Percentiles rank a stretch among this genome's conserved stretches.
Evolutionary conservation across 73 alveolate genomes (phyloP).

Genomic region (Halteria grandinella): DNA sequence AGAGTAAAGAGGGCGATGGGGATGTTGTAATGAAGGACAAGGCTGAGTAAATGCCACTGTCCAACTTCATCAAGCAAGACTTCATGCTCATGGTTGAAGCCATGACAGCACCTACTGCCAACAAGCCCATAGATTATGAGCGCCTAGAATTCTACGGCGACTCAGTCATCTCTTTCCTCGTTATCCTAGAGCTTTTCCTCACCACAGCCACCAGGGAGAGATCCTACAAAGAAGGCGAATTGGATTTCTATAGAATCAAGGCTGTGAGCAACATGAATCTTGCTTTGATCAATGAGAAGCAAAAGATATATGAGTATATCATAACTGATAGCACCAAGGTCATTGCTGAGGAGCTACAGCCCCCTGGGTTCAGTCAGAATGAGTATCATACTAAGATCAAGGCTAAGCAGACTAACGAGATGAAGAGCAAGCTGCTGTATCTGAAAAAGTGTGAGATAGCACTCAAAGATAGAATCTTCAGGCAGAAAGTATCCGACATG

Average conservation of each 20-base stretch:
- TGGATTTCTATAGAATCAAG: slow-evolving; percentile 36
- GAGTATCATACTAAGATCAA: slow-evolving; percentile 17
- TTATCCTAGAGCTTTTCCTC: slow-evolving; percentile 34
- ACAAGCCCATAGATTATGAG: slow-evolving; percentile 39
- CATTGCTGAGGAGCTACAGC: slow-evolving; percentile 6
- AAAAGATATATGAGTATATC: slow-evolving; percentile 21
- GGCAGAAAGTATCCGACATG: too few relatives aligned
- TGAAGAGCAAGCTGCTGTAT: neutral
- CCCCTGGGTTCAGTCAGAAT: slow-evolving; percentile 9
- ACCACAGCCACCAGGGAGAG: too few relatives aligned
- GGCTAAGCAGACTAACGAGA: slow-evolving; percentile 25
- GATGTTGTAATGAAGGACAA: neutral
- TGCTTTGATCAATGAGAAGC: neutral
- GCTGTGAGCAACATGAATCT: slow-evolving; percentile 31
- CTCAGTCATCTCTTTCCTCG: slow-evolving; percentile 25
- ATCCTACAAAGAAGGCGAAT: slow-evolving; percentile 19
- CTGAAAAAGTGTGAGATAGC: too few relatives aligned
- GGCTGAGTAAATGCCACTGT: neutral
- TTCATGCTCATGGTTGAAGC: slow-evolving; percentile 4
- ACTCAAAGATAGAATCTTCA: too few relatives aligned
- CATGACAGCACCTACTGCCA: slow-evolving; percentile 35
- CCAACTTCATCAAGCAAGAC: neutral
- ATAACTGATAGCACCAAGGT: slow-evolving; percentile 16
- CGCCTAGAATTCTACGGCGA: slow-evolving; percentile 46
- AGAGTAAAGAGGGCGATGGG: neutral